Conservation (phyloP, 805 yeast species). For the Candida ipomoeae region DNA sequence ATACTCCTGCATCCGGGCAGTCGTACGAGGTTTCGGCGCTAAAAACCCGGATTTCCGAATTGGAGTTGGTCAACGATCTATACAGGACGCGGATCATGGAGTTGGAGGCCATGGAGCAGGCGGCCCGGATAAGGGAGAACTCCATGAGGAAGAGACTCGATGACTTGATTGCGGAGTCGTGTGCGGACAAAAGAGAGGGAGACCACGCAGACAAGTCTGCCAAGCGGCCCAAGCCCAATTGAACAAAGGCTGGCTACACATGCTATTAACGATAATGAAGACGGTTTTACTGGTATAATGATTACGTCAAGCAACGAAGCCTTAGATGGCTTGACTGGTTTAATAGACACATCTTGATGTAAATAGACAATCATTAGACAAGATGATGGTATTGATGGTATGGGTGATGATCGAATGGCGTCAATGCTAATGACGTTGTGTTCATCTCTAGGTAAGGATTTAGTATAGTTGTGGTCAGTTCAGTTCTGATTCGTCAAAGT, state of each 20-base stretch:
- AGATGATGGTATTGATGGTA: too few relatives aligned
- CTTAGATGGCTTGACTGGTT: too few relatives aligned
- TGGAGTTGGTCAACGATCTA: slow-evolving; percentile 86
- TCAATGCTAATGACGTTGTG: too few relatives aligned
- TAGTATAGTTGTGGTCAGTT: too few relatives aligned
- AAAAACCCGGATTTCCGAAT: slow-evolving; percentile 76
- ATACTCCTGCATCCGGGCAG: slow-evolving; percentile 5
- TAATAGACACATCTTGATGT: too few relatives aligned
- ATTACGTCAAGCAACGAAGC: too few relatives aligned
- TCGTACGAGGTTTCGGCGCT: slow-evolving; percentile 40
- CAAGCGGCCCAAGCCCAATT: slow-evolving; percentile 11
- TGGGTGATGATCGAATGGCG: background rate
- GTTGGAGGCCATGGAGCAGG: slow-evolving; percentile 65
- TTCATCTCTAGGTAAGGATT: too few relatives aligned
- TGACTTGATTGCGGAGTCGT: slow-evolving; percentile 31
- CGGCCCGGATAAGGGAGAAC: slow-evolving; percentile 47
- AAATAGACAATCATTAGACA: too few relatives aligned
- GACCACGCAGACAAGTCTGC: slow-evolving; percentile 6
- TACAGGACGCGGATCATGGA: slow-evolving; percentile 80
- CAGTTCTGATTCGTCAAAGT: too few relatives aligned
- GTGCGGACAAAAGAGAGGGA: slow-evolving; percentile 12
- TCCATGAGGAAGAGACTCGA: slow-evolving; percentile 48
- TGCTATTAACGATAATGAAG: background rate
- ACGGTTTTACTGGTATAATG: background rate
- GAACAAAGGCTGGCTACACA: background rate